Base-by-base conservation (phyloP, 352 stramenopile genomes). In the Globisporangium takayamanum region DNA sequence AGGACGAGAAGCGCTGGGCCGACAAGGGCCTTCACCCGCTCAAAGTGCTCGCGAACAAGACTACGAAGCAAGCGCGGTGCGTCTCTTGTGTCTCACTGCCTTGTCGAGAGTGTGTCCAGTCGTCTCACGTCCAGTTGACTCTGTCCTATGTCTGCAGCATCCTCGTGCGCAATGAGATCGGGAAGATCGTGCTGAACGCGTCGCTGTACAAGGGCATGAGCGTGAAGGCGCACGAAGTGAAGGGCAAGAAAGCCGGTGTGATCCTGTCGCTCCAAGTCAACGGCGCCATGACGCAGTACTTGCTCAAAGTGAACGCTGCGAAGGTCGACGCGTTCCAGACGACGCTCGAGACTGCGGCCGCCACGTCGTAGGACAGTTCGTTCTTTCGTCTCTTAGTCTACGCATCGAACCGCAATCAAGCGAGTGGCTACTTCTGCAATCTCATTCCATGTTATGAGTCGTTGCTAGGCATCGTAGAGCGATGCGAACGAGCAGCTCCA, bases 101-200 rank as follows among this genome's bases (percentile, higher is more conserved):
- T 20, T n/a, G 41, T 20, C 41, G 41, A 46, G 0, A 5, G 15
- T 3, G 14, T 4, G 18, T n/a, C 14, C 25, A 28, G 44, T 49
- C 28, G n/a, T 49, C n/a, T 22, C 4, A 11, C 22, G 5, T 49
- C 6, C 8, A 28, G 3, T 49, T 14, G 44, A 5, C 56, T 55
- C 47, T 55, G 39, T 16, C 6, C 54, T 7, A 52, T 33, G 8
- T 37, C 5, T 54, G 4, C 49, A 89, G 85, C 2, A 87, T 95
- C 55, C 61, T 95, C 25, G 72, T 91, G 44, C 83, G 85, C 46
- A 93, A 95, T 48, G 67, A 87, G 62, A 95, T 93, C 53, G 85
- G 85, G 62, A 95, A 93, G 76, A 82, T 95, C 60, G 83, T 95
- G 55, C 53, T 95, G 56, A 95, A 95, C 63, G 69, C 85, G 33